A percentile compares a stretch with the other conserved stretches of the same genome.
phyloP scores from a whole-genome alignment of 2,329 filamentous ascomycete species.

The Sporothrix luriei region DNA sequence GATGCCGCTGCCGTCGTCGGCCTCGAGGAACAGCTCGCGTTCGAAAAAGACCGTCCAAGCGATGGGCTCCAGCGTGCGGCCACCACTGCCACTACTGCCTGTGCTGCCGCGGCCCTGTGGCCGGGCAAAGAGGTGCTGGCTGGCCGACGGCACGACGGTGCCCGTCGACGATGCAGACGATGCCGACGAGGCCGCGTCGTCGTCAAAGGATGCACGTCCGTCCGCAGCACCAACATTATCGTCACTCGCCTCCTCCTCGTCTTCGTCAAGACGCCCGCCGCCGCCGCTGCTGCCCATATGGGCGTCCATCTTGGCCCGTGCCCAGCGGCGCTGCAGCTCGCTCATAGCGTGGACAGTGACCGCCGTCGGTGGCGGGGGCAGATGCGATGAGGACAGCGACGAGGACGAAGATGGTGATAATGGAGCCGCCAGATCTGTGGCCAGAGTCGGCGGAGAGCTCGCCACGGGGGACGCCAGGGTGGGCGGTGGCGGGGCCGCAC shows the following conservation, averaged over 20 bases:
- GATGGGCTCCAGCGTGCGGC: slow-evolving; percentile 63
- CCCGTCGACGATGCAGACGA: slow-evolving; percentile 92
- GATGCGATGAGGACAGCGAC: background rate
- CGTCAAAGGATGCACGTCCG: slow-evolving; percentile 51
- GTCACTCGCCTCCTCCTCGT: slow-evolving; percentile 53
- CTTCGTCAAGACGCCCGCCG: slow-evolving; percentile 49
- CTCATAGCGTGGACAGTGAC: slow-evolving; percentile 39
- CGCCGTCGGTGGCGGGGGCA: slow-evolving; percentile 5
- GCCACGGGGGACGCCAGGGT: slow-evolving; percentile 14
- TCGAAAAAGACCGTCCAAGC: slow-evolving; percentile 92
- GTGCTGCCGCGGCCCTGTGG: slow-evolving; percentile 52
- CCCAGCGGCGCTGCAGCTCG: slow-evolving; percentile 43
- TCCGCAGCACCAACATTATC: slow-evolving; percentile 41
- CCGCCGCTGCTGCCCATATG: slow-evolving; percentile 18
- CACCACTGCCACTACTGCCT: background rate
- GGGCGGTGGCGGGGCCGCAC: background rate
- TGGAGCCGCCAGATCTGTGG: background rate
- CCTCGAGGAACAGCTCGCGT: slow-evolving; percentile 75
- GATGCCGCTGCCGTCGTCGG: slow-evolving; percentile 51
- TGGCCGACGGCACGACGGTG: slow-evolving; percentile 80
- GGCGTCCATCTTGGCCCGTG: slow-evolving; percentile 40
- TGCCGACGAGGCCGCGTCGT: slow-evolving; percentile 66
- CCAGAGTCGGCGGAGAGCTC: slow-evolving; percentile 10
- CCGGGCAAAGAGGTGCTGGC: slow-evolving; percentile 71
- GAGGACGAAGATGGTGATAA: background rate